Evolutionary conservation across 1,284 basidiomycete species (phyloP).

Genomic region (Moesziomyces sp.): DNA sequence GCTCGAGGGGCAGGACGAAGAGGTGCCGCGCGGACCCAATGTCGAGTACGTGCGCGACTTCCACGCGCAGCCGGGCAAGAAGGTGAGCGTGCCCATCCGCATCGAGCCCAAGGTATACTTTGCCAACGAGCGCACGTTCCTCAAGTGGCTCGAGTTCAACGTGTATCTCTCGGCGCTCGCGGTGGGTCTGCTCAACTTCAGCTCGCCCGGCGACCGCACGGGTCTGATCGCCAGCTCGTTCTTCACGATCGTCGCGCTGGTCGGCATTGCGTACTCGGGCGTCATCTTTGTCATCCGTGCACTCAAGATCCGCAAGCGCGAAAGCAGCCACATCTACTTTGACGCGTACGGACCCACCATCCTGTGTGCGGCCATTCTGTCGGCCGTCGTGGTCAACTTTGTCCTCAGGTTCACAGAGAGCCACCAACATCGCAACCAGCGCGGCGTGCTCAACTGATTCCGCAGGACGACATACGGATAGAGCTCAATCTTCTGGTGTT

Average conservation of each 20-base stretch:
- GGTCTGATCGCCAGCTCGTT: slow-evolving; percentile 85
- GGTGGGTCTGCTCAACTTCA: slow-evolving; percentile 78
- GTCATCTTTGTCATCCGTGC: slow-evolving; percentile 89
- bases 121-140: slow-evolving; percentile 85
- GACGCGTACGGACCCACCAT: slow-evolving; percentile 64
- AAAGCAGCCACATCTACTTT: slow-evolving; percentile 65
- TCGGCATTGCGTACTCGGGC: slow-evolving; percentile 88
- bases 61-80: slow-evolving; percentile 85
- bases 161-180: slow-evolving; percentile 71
- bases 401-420: slow-evolving; percentile 56
- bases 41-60: slow-evolving; percentile 77
- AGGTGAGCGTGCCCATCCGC: slow-evolving; percentile 89
- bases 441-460: slow-evolving; percentile 55
- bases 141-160: slow-evolving; percentile 85
- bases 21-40: slow-evolving; percentile 69
- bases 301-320: slow-evolving; percentile 72
- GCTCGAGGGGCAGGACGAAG: slow-evolving; percentile 64
- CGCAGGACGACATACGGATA: no score
- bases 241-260: slow-evolving; percentile 89
- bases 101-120: slow-evolving; percentile 99
- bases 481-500: no score
- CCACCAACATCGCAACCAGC: slow-evolving; percentile 27
- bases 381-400: slow-evolving; percentile 63
- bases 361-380: slow-evolving; percentile 57
- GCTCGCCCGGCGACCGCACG: slow-evolving; percentile 77